Evolutionary conservation across 768 basidiomycete species (phyloP).

Genomic region (Hericium alpestre): DNA sequence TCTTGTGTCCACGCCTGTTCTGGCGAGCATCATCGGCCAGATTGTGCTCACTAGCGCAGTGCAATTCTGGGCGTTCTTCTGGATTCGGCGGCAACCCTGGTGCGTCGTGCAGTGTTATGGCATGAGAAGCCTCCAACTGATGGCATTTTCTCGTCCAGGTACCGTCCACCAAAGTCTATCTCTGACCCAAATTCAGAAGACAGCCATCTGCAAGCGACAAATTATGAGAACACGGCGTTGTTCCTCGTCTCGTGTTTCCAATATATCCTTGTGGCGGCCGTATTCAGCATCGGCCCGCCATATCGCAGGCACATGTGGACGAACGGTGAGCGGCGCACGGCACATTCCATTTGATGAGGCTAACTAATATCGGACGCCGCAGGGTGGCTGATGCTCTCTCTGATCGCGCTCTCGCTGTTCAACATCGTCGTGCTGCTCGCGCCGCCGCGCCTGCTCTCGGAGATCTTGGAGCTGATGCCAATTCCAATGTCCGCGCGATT

Average conservation of each 20-base stretch:
- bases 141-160: constrained; percentile 3
- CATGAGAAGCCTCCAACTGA: not conserved
- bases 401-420: constrained; percentile 58
- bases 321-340: constrained; percentile 53
- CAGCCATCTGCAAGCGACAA: constrained; percentile 70
- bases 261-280: constrained; percentile 92
- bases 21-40: constrained; percentile 89
- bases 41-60: constrained; percentile 73
- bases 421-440: constrained; percentile 68
- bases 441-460: constrained; percentile 48
- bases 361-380: not conserved
- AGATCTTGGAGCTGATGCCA: constrained; percentile 66
- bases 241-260: constrained; percentile 97
- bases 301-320: constrained; percentile 93
- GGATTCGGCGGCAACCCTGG: constrained; percentile 83
- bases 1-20: constrained; percentile 89
- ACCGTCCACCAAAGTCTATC: constrained; percentile 13
- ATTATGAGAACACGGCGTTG: constrained; percentile 85
- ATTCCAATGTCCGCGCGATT: constrained; percentile 60
- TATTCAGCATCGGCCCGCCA: constrained; percentile 96
- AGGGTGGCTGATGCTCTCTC: constrained; percentile 78
- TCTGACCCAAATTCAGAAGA: constrained; percentile 30
- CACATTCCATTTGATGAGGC: not conserved
- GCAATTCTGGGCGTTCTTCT: constrained; percentile 83
- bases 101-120: constrained; percentile 23